These are phyloP conservation scores for Clonostachys rosea DNA, from an alignment of 2,329 filamentous ascomycete species.

Conservation along the genomic window DNA sequence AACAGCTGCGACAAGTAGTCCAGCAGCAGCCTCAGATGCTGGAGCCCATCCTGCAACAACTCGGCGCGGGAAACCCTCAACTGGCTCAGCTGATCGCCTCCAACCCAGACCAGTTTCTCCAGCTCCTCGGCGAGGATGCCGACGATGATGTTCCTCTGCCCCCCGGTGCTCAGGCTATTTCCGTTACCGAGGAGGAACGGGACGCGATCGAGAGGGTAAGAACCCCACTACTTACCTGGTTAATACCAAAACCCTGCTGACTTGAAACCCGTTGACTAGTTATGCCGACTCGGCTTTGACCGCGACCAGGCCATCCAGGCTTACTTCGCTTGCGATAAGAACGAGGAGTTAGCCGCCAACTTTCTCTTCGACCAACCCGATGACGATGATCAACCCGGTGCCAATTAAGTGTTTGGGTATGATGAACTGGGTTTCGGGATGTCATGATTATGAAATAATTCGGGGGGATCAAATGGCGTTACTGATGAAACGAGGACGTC, in stretches of 20 bases:
- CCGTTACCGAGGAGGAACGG: conserved; percentile 91
- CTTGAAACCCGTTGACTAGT: conserved; percentile 35
- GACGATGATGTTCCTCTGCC: conserved; percentile 82
- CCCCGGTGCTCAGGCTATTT: conserved; percentile 83
- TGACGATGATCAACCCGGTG: conserved; percentile 58
- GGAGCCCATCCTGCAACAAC: conserved; percentile 94
- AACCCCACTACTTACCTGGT: not conserved
- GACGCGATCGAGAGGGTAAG: conserved; percentile 92
- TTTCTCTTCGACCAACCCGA: conserved; percentile 97
- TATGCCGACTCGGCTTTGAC: conserved; percentile 90
- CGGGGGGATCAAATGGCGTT: too few species aligned
- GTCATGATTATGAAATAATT: not conserved
- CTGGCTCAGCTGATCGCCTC: conserved; percentile 87
- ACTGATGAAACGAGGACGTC: too few species aligned
- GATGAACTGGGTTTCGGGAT: not conserved
- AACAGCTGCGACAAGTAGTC: conserved; percentile 93
- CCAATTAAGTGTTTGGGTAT: not conserved
- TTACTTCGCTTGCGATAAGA: conserved; percentile 99
- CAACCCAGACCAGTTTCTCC: conserved; percentile 90
- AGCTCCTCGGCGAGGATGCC: conserved; percentile 80
- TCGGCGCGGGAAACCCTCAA: conserved; percentile 90
- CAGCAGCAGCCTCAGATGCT: conserved; percentile 98
- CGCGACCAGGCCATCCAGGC: conserved; percentile 93
- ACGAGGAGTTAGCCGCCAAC: conserved; percentile 96
- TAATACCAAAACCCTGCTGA: not conserved